These are phyloP conservation scores for Mycena filopes DNA, from an alignment of 768 basidiomycete genomes.

Conservation along the genomic window DNA sequence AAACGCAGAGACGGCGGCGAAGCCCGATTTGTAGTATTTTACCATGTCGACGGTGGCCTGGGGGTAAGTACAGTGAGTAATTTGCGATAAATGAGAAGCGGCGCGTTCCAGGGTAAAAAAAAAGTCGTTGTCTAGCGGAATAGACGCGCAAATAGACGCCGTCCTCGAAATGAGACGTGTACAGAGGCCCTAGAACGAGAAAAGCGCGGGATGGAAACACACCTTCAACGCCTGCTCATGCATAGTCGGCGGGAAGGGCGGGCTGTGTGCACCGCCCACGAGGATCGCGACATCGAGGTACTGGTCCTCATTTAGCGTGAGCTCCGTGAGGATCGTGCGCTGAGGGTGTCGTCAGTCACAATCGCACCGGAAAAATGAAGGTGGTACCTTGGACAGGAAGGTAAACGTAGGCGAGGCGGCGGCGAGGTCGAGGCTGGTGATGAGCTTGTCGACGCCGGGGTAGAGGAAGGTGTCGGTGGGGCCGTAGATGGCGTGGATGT, in stretches of 20 bases:
- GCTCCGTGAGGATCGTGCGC: slow-evolving; percentile 64
- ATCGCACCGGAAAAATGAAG: too few species aligned
- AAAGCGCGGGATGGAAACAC: too few species aligned
- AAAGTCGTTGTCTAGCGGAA: too few species aligned
- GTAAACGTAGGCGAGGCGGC: slow-evolving; percentile 78
- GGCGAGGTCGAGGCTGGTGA: slow-evolving; percentile 86
- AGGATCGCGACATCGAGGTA: slow-evolving; percentile 95
- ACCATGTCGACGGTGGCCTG: slow-evolving; percentile 88
- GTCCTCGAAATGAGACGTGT: too few species aligned
- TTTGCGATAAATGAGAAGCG: too few species aligned
- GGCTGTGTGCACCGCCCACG: slow-evolving; percentile 86
- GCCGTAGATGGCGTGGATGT: slow-evolving; percentile 94
- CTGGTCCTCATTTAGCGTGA: slow-evolving; percentile 84
- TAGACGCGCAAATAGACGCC: too few species aligned
- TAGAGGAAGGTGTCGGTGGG: slow-evolving; percentile 92
- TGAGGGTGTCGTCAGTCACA: too few species aligned
- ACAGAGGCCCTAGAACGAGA: too few species aligned
- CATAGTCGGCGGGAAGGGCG: slow-evolving; percentile 83
- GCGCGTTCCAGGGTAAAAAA: too few species aligned
- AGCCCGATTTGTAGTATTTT: slow-evolving; percentile 91
- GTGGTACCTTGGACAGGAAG: slow-evolving; percentile 73
- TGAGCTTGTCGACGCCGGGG: slow-evolving; percentile 87
- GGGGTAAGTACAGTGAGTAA: too few species aligned
- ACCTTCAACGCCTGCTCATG: slow-evolving; percentile 82
- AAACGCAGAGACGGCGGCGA: slow-evolving; percentile 80